Evolutionary conservation across 2,329 filamentous ascomycete genomes (phyloP), one percentile per base, ranked within the genome.

Genomic region (Curvularia lunata): DNA sequence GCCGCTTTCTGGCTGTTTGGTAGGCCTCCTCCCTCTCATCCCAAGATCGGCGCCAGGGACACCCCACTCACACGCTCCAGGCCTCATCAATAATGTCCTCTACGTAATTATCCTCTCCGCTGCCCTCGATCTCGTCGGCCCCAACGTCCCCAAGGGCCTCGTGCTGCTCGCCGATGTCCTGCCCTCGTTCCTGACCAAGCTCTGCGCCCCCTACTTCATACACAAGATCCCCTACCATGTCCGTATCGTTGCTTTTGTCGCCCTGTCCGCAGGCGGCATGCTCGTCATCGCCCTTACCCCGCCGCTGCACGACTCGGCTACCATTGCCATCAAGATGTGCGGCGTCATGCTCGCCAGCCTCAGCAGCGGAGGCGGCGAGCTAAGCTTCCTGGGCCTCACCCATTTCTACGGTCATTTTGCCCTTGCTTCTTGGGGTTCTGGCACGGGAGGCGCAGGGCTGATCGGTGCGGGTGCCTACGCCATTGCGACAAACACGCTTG

Each of bases 21-120:
- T 97, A 63, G 40, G 56, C 21, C 32, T 48, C 28, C n/a, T 32
- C 27, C 8, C 23, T 7, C 25, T 13, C 27, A 12, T 16, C 18
- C 18, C 37, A 13, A 19, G 28, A 30, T 46, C 23, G 34, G 32
- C 38, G 47, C 21, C 7, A 32, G 30, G 25, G 25, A 42, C 42
- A n/a, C 16, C 45, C 46, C 37, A 16, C 43, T 59, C 58, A 51
- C 64, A 54, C 45, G 8, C 25, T 23, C 70, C 3, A 94, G 91
- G 91, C 51, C 81, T 95, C 18, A 95, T 98, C 75, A 98, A 99
- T 79, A 98, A 98, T 80, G 91, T 98, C 67, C 90, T 97, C 79
- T 98, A 97, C 78, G 94, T 98, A 54, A 91, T 98, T 76, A 95
- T 98, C 74, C 89, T 99, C 70, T 96, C 92, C 28, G 91, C 95